Base-by-base conservation (phyloP, 73 alveolate genomes). In the Paraurostyla sp. region DNA sequence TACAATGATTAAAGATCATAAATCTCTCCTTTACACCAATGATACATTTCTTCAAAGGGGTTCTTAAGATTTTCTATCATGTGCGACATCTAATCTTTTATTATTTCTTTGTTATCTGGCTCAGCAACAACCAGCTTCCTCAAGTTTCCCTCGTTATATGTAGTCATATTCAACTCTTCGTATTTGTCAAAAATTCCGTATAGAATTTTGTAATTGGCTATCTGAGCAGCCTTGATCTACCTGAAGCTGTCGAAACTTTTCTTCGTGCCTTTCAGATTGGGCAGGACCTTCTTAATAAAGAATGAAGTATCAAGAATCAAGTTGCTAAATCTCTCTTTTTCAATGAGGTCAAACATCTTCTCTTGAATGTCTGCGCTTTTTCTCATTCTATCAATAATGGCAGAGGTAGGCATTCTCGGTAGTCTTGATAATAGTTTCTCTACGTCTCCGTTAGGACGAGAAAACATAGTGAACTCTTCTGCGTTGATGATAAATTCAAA, bases 391-490 rank as follows among this genome's bases (percentile, higher is more conserved):
- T 90, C 95, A 0, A 81, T 9, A 23, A 90, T n/a, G 9, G 32
- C 23, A 32, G 38, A 71, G 11, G 84, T 57, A n/a, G 87, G 71
- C 45, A 40, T 18, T 30, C 52, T 81, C 23, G 95, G 86, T 0
- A 90, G 71, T 68, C 86, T 22, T 49, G 57, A 40, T n/a, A 90
- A 73, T 82, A 80, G 32, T 50, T 83, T 82, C 33, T 83, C 92
- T 41, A 71, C 69, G 40, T 90, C 95, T 3, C 95, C 95, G 1
- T 46, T 50, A n/a, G 95, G 95, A 23, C 95, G 29, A 6, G 95
- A 69, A 57, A 90, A 90, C 33, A 83, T 51, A 45, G 51, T 40
- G 84, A 90, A 76, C 57, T 90, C 95, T 33, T 90, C 95, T 11
- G 95, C 82, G 76, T 82, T 65, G 76, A 90, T 62, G 22, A 90